Percentiles rank a stretch among this genome's conserved stretches.
These are phyloP conservation scores for Candida argentea DNA, from an alignment of 805 yeast species.

Conservation along the genomic window DNA sequence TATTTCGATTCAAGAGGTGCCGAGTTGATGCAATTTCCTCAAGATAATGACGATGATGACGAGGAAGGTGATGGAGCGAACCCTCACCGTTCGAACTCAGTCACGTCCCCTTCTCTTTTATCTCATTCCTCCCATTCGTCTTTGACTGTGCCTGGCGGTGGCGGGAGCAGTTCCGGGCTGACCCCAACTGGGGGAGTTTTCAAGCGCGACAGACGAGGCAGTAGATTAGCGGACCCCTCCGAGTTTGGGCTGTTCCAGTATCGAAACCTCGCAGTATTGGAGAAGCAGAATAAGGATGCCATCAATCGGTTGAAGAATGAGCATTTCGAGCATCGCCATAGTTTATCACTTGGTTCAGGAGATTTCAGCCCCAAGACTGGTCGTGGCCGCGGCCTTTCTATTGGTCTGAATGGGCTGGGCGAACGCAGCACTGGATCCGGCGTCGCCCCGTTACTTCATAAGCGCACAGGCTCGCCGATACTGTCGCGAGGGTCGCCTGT, in stretches of 20 bases:
- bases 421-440: constrained; percentile 1
- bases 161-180: constrained; percentile 6
- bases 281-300: constrained; percentile 88
- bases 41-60: constrained; percentile 31
- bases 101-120: constrained; percentile 8
- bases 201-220: constrained; percentile 60
- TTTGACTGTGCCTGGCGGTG: constrained; percentile 6
- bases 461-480: constrained; percentile 37
- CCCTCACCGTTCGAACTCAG: neutral
- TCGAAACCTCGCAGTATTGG: constrained; percentile 80
- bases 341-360: constrained; percentile 40
- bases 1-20: constrained; percentile 93
- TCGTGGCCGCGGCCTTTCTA: constrained; percentile 24
- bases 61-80: constrained; percentile 7
- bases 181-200: constrained; percentile 2
- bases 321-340: constrained; percentile 52
- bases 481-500: constrained; percentile 2
- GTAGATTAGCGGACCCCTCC: constrained; percentile 58
- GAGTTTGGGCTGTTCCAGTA: constrained; percentile 93
- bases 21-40: constrained; percentile 50
- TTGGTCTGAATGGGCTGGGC: constrained; percentile 1
- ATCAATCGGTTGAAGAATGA: constrained; percentile 80
- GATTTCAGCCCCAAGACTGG: constrained; percentile 28
- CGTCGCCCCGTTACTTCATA: constrained; percentile 29
- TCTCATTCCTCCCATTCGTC: constrained; percentile 4